Evolutionary conservation across 1,284 basidiomycete species (phyloP).

Genomic region (Fomitopsis palustris): DNA sequence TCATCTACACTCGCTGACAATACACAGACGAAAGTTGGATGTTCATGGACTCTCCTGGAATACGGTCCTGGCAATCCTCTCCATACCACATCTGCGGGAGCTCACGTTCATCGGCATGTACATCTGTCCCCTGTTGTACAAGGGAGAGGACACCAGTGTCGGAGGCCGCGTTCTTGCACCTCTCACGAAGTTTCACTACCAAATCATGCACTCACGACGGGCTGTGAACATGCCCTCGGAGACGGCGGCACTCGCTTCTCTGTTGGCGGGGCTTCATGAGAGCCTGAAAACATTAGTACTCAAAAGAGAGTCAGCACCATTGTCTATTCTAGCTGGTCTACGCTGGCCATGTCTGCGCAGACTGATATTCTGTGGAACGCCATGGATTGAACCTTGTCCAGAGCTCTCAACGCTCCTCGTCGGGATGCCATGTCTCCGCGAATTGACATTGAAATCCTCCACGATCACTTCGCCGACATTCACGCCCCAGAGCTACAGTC

Average conservation of each 20-base stretch:
- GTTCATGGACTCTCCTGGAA: neutral
- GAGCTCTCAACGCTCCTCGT: neutral
- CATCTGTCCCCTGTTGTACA: neutral
- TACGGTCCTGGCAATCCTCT: neutral
- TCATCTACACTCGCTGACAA: neutral
- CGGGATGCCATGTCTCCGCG: neutral
- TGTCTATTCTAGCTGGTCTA: neutral
- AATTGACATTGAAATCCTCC: neutral
- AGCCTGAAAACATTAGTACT: neutral
- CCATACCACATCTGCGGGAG: neutral
- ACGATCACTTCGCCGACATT: no score
- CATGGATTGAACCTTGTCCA: neutral
- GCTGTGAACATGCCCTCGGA: neutral
- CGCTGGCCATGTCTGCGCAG: neutral
- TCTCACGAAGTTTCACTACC: neutral
- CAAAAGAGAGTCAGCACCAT: neutral
- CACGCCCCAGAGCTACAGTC: neutral
- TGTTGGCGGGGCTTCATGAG: neutral
- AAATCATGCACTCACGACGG: neutral
- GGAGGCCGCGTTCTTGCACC: neutral
- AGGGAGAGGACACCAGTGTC: neutral
- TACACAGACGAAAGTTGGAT: neutral
- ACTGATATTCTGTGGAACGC: neutral
- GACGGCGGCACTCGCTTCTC: neutral
- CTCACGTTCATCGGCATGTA: neutral